Evolutionary conservation across 306 rosid species (phyloP), one percentile per base, ranked within the genome.

Genomic region (Sicyos edulis): DNA sequence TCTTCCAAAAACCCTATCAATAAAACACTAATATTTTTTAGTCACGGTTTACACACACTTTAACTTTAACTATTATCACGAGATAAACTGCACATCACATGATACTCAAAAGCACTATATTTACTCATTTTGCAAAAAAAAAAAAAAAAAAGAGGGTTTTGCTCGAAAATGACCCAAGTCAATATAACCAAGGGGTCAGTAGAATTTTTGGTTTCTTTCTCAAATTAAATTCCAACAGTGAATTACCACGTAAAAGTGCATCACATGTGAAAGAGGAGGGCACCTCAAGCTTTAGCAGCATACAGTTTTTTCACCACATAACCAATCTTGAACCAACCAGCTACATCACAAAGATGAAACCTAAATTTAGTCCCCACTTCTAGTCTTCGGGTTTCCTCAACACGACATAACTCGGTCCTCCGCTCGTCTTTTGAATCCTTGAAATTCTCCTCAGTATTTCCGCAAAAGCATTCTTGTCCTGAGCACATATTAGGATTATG

Each of bases 401-500:
- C 49, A 90, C 92, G 58, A 92, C 91, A 62, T 56, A 90, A 78
- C 78, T 88, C 61, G 96, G 72, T 16, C 91, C 91, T 16, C 93
- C 91, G 9, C 83, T 87, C 7, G 86, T 84, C 82, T 86, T 90
- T 81, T 90, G 93, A 79, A 92, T 92, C 88, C 84, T 92, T 3
- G 96, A 92, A 22, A 92, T 92, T 84, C 87, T 83, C 88, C 85
- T 85, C 57, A 92, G 88, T 68, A 88, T 87, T n/a, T 81, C 91
- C 0, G 98, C 93, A 88, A 92, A 92, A 4, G 92, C 96, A 65
- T 79, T 76, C 82, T 92, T 92, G 70, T 92, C 98, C 98, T 92
- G n/a, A n/a, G n/a, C n/a, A 91, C 86, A 83, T 40, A 37, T 73
- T 22, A 21, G 51, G 70, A 77, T 57, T 42, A 51, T 10, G 21